phyloP scores from a whole-genome alignment of 768 basidiomycete genomes.

The Tulasnella calospora region DNA sequence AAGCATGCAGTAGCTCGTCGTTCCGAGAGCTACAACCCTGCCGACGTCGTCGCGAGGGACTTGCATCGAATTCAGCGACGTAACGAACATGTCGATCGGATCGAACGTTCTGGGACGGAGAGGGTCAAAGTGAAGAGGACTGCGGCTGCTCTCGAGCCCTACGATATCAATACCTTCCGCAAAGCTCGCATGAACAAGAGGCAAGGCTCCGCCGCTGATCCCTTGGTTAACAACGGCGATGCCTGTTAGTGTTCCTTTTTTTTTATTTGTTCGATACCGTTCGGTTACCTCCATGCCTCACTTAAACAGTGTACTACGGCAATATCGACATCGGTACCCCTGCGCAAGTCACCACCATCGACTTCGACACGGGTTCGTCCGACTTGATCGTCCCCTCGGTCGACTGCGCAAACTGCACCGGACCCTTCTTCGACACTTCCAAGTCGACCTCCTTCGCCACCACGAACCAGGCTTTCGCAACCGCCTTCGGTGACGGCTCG shows the following conservation, averaged over 20 bases:
- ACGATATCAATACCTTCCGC: not conserved
- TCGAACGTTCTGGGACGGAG: not conserved
- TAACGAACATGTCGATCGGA: not conserved
- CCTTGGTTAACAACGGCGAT: not conserved
- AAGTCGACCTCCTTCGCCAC: not conserved
- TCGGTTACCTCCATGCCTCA: not conserved
- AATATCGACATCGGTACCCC: conserved; percentile 13
- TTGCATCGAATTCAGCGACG: not conserved
- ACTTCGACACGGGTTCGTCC: conserved; percentile 28
- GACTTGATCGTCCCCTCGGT: not conserved
- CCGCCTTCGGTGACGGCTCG: not conserved
- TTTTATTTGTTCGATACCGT: not conserved
- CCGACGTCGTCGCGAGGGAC: not conserved
- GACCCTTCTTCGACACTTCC: not conserved
- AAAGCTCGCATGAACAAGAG: not conserved
- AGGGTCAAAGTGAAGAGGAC: not conserved
- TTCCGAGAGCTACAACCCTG: not conserved
- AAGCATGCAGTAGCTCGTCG: not conserved
- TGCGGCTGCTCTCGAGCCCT: not conserved
- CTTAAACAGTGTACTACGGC: not conserved
- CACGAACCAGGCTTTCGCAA: not conserved
- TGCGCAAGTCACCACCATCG: conserved; percentile 11
- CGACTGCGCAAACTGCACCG: not conserved
- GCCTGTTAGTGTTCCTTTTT: not conserved
- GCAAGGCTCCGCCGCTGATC: not conserved